Base-by-base conservation (phyloP, 2,329 filamentous ascomycete species). In the Hymenoscyphus fructigenus region DNA sequence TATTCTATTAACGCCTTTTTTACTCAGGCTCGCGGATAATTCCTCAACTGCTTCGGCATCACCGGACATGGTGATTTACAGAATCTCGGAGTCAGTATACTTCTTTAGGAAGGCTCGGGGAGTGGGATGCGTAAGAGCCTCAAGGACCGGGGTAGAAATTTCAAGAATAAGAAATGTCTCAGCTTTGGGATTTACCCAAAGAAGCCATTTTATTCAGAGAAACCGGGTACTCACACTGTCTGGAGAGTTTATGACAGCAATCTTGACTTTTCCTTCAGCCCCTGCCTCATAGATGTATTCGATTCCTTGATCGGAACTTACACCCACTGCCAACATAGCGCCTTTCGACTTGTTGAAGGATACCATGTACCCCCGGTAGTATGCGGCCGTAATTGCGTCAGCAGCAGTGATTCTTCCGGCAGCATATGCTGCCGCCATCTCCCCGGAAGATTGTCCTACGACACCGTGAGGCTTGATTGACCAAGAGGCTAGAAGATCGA, bases 391-490 rank as follows among this genome's bases (percentile, higher is more conserved):
- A 34, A 72, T 69, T 10, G 71, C 72, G 36, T 69, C 65, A 36
- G 61, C 41, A 20, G 62, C 28, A 20, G 71, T 71, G 4, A 78
- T 63, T 4, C 61, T 65, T 1, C 76, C 75, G 1, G 74, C 69
- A 0, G 76, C 74, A 63, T 78, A 79, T 0, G 77, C 77, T 5
- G 76, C 78, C 0, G 73, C 76, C 12, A 79, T 78, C 60, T 79
- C 78, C 1, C 78, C 78, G 0, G 71, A 75, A 0, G 78, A 79
- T 58, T 80, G 77, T 1, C 78, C 77, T 2, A 75, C 66, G 3
- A 79, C 74, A 1, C 73, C 73, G 2, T 68, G 26, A 0, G 77
- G 74, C 0, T 58, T 55, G 12, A 80, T 66, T 0, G 66, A 68
- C 69, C 73, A 75, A 0, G 69, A 66, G 32, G 41, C 61, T 17